phyloP scores from a whole-genome alignment of 1,284 basidiomycete species.

The Malassezia furfur region DNA sequence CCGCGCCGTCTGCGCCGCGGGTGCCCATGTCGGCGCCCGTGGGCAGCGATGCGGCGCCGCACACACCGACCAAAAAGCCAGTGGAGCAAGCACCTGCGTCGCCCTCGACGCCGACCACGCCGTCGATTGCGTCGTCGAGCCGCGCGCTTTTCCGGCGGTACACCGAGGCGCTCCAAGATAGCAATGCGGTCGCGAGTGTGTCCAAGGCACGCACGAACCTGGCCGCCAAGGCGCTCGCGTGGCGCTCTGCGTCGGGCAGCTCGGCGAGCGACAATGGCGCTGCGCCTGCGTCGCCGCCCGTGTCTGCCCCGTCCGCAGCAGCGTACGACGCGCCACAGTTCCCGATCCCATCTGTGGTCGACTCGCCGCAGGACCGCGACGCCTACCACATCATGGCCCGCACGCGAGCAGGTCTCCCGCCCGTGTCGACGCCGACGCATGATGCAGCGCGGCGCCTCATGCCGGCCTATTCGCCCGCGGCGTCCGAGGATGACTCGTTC shows the following conservation, averaged over 20 bases:
- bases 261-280: background rate
- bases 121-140: background rate
- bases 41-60: background rate
- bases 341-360: conserved; percentile 9
- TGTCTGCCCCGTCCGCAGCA: too few relatives aligned
- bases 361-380: conserved; percentile 5
- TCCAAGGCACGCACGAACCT: conserved; percentile 43
- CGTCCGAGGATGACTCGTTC: conserved; percentile 5
- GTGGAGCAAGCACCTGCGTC: background rate
- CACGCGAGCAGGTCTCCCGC: background rate
- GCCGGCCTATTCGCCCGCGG: background rate
- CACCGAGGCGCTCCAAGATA: conserved; percentile 38
- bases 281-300: background rate
- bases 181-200: conserved; percentile 40
- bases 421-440: background rate
- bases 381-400: background rate
- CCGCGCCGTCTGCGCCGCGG: background rate
- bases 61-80: background rate
- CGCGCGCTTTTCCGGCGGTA: conserved; percentile 24
- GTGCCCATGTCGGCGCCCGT: background rate
- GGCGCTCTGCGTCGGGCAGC: background rate
- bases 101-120: background rate
- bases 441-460: background rate
- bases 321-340: background rate
- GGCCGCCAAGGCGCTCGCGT: conserved; percentile 36